phyloP scores from a whole-genome alignment of 805 yeast genomes.

The Metschnikowia continentalis region DNA sequence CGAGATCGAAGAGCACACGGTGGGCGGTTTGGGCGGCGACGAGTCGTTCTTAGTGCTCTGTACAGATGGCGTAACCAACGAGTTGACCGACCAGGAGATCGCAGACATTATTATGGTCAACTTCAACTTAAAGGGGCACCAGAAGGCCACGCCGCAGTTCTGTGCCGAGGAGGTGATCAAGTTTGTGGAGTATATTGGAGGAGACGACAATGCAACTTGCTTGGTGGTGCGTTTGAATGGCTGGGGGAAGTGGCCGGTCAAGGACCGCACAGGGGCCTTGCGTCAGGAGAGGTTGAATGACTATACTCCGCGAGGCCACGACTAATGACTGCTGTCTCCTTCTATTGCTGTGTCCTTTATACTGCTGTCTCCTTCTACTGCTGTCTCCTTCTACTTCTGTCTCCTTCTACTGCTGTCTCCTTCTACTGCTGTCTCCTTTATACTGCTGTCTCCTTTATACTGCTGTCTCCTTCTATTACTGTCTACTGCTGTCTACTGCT shows the following conservation, averaged over 20 bases:
- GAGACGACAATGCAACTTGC: slow-evolving; percentile 96
- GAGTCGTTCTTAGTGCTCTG: slow-evolving; percentile 81
- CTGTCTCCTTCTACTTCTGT: neutral
- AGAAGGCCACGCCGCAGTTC: slow-evolving; percentile 73
- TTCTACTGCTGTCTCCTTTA: too few relatives aligned
- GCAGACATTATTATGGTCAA: slow-evolving; percentile 80
- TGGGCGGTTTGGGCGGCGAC: slow-evolving; percentile 65
- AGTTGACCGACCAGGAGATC: slow-evolving; percentile 83
- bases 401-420: neutral
- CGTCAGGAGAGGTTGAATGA: slow-evolving; percentile 67
- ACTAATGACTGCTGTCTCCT: too few relatives aligned
- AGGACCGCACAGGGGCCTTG: slow-evolving; percentile 76
- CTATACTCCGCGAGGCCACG: slow-evolving; percentile 30
- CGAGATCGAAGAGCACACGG: slow-evolving; percentile 33
- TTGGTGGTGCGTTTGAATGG: slow-evolving; percentile 73
- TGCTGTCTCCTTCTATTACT: too few relatives aligned
- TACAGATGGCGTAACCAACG: slow-evolving; percentile 84
- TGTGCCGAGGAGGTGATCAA: slow-evolving; percentile 83
- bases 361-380: too few relatives aligned
- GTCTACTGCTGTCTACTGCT: too few relatives aligned
- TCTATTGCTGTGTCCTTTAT: neutral
- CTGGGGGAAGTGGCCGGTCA: slow-evolving; percentile 91
- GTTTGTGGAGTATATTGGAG: slow-evolving; percentile 81
- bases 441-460: too few relatives aligned
- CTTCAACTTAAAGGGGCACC: slow-evolving; percentile 57